phyloP scores from a whole-genome alignment of 352 stramenopile genomes.

The Globisporangium polare region DNA sequence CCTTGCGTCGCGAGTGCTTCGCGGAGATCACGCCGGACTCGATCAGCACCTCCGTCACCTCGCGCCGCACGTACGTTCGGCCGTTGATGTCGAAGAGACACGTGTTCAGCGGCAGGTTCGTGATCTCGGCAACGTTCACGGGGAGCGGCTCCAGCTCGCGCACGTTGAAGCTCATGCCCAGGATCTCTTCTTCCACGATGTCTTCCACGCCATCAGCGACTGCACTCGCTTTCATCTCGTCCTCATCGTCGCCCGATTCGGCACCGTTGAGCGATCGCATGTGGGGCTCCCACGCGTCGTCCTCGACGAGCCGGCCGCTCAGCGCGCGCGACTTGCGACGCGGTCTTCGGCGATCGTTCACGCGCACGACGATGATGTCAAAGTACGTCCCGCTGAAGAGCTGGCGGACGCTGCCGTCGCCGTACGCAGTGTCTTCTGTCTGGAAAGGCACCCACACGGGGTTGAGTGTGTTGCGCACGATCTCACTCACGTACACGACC shows the following conservation, averaged over 20 bases:
- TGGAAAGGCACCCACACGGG: slow-evolving; percentile 81
- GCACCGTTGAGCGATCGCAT: slow-evolving; percentile 33
- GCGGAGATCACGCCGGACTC: slow-evolving; percentile 60
- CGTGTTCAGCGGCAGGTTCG: slow-evolving; percentile 76
- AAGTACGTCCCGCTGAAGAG: slow-evolving; percentile 52
- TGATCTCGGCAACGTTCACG: slow-evolving; percentile 48
- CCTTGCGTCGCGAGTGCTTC: slow-evolving; percentile 70
- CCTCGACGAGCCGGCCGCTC: slow-evolving; percentile 34
- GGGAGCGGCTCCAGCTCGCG: slow-evolving; percentile 69
- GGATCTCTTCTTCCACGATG: slow-evolving; percentile 49
- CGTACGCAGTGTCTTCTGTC: slow-evolving; percentile 27
- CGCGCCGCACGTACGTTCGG: slow-evolving; percentile 61
- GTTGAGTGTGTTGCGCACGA: slow-evolving; percentile 66
- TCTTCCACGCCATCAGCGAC: neutral
- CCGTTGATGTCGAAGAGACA: slow-evolving; percentile 77
- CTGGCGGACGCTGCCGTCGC: slow-evolving; percentile 25
- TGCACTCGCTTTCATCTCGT: slow-evolving; percentile 16
- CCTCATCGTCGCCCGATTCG: slow-evolving; percentile 31
- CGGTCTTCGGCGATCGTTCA: slow-evolving; percentile 43
- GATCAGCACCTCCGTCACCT: slow-evolving; percentile 61
- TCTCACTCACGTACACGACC: slow-evolving; percentile 72
- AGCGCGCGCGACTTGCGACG: slow-evolving; percentile 48
- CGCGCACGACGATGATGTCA: slow-evolving; percentile 62
- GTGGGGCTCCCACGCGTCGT: slow-evolving; percentile 37
- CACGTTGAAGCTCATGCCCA: slow-evolving; percentile 57